Evolutionary conservation across 1,139 yeast species (phyloP).

Genomic region (Kluyveromyces sp.): DNA sequence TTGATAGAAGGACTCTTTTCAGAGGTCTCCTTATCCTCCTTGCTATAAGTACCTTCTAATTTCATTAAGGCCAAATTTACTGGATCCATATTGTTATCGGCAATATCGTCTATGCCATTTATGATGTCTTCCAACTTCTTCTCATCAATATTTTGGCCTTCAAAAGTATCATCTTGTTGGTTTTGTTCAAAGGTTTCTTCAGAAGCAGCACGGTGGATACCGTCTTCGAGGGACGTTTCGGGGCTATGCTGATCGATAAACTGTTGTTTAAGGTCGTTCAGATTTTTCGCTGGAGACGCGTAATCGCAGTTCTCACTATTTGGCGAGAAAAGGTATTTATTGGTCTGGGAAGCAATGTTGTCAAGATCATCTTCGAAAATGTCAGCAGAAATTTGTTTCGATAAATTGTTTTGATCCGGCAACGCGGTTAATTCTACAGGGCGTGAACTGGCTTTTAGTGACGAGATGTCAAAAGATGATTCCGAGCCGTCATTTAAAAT

Average conservation of each 20-base stretch:
- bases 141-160: slow-evolving; percentile 9
- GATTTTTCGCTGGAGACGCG: slow-evolving; percentile 30
- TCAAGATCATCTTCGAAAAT: slow-evolving; percentile 8
- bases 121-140: slow-evolving; percentile 61
- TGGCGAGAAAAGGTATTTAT: slow-evolving; percentile 28
- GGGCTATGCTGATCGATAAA: slow-evolving; percentile 22
- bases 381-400: slow-evolving; percentile 4
- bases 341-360: slow-evolving; percentile 10
- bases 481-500: slow-evolving; percentile 9
- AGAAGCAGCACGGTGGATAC: slow-evolving; percentile 71
- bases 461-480: background rate
- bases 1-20: slow-evolving; percentile 11
- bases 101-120: slow-evolving; percentile 71
- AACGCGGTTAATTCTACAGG: background rate
- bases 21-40: slow-evolving; percentile 7
- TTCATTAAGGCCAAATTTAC: slow-evolving; percentile 67
- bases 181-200: slow-evolving; percentile 61
- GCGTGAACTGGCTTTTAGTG: background rate
- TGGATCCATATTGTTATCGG: slow-evolving; percentile 50
- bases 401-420: background rate
- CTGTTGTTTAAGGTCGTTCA: slow-evolving; percentile 26
- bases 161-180: background rate
- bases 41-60: slow-evolving; percentile 57
- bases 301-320: slow-evolving; percentile 23
- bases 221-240: slow-evolving; percentile 33